A percentile compares a stretch with the other conserved stretches of the same genome.
phyloP scores from a whole-genome alignment of 2,329 filamentous ascomycete species.

The Penicillium sp. region DNA sequence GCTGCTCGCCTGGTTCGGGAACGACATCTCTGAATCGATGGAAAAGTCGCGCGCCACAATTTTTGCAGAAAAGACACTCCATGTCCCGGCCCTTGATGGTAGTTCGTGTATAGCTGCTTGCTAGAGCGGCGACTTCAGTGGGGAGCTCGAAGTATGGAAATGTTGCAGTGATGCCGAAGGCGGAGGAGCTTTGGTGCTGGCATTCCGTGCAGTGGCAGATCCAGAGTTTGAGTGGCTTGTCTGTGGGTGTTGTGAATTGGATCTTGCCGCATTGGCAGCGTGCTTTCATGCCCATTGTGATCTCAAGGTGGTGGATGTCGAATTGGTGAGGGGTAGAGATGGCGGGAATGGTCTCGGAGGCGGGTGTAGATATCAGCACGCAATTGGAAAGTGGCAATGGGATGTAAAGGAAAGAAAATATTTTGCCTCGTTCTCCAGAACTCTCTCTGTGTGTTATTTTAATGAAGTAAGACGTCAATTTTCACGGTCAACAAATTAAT shows the following conservation, averaged over 20 bases:
- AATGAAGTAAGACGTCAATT: too few relatives aligned
- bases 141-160: conserved; percentile 67
- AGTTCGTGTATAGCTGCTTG: conserved; percentile 50
- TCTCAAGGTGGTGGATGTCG: not conserved
- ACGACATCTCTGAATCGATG: conserved; percentile 47
- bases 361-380: not conserved
- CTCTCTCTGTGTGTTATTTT: too few relatives aligned
- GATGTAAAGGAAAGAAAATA: not conserved
- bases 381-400: not conserved
- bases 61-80: conserved; percentile 67
- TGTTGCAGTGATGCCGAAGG: conserved; percentile 69
- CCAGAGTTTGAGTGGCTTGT: conserved; percentile 64
- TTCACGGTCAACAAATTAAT: too few relatives aligned
- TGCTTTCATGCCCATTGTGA: conserved; percentile 53
- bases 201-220: conserved; percentile 72
- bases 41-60: conserved; percentile 66
- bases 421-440: too few relatives aligned
- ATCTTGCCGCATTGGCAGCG: conserved; percentile 67
- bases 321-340: not conserved
- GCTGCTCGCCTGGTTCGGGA: conserved; percentile 56
- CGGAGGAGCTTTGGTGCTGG: conserved; percentile 64
- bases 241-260: conserved; percentile 61
- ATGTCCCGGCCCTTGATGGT: conserved; percentile 60
- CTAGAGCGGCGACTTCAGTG: conserved; percentile 10
- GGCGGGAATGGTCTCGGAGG: not conserved